Evolutionary conservation across 2,329 filamentous ascomycete genomes (phyloP).

Genomic region (Kalmusia sp.): DNA sequence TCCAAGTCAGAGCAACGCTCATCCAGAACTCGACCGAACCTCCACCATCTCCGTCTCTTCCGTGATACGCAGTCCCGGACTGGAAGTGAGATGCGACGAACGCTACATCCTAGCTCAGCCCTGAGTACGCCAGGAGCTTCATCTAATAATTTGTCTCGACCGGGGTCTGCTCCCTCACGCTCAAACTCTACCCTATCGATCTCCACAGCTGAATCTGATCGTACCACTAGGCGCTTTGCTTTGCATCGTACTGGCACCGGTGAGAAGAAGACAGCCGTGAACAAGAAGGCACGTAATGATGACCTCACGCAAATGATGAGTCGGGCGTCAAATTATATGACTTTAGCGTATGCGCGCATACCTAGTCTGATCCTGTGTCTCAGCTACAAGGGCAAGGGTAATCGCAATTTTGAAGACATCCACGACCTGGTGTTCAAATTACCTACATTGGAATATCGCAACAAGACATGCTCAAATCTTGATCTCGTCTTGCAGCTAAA

Average conservation of each 20-base stretch:
- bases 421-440: constrained; percentile 97
- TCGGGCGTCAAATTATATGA: constrained; percentile 96
- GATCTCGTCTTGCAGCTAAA: constrained; percentile 92
- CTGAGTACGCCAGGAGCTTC: constrained; percentile 16
- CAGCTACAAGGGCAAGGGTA: constrained; percentile 94
- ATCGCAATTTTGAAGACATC: constrained; percentile 94
- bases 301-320: constrained; percentile 97
- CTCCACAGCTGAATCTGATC: constrained; percentile 36
- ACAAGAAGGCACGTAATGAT: constrained; percentile 74
- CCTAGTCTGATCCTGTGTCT: constrained; percentile 94
- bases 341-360: constrained; percentile 92
- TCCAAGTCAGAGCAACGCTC: constrained; percentile 39
- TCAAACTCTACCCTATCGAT: constrained; percentile 32
- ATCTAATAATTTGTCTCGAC: constrained; percentile 30
- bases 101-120: constrained; percentile 38
- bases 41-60: constrained; percentile 46
- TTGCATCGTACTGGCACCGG: constrained; percentile 48
- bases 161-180: constrained; percentile 36
- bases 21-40: constrained; percentile 29
- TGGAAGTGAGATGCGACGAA: constrained; percentile 38
- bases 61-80: constrained; percentile 39
- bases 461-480: constrained; percentile 99
- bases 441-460: constrained; percentile 92
- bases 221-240: constrained; percentile 45
- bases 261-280: constrained; percentile 53